phyloP scores from a whole-genome alignment of 106 monocot genomes.

The Allium sativum region DNA sequence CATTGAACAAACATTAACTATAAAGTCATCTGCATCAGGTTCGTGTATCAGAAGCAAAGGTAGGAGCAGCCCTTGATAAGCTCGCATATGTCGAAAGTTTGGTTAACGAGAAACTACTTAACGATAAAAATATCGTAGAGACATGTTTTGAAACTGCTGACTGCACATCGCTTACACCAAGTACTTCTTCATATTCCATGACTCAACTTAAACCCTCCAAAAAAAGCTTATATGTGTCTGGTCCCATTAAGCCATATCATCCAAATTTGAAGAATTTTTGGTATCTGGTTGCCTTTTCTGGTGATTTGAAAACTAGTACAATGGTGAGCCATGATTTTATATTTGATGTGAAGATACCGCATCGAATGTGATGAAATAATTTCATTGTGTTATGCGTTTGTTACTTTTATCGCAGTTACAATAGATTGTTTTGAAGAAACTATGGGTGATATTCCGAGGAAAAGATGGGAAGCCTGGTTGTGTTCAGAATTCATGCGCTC shows the following conservation, averaged over 20 bases:
- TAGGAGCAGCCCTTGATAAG: slow-evolving; percentile 68
- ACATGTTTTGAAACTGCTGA: slow-evolving; percentile 36
- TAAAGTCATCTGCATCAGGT: slow-evolving; percentile 46
- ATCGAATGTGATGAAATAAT: not conserved
- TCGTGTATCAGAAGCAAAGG: slow-evolving; percentile 84
- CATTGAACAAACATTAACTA: not conserved
- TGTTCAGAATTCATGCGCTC: no score
- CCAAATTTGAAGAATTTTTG: slow-evolving; percentile 22
- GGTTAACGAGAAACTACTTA: slow-evolving; percentile 59
- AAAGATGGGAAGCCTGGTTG: slow-evolving; percentile 77
- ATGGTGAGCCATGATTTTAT: slow-evolving; percentile 12
- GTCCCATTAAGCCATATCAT: slow-evolving; percentile 18
- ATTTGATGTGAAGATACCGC: not conserved
- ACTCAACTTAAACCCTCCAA: slow-evolving; percentile 19
- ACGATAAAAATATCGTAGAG: slow-evolving; percentile 42
- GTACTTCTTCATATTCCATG: slow-evolving; percentile 35
- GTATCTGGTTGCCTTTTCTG: slow-evolving; percentile 20
- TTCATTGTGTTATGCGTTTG: slow-evolving; percentile 34
- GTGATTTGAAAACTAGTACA: slow-evolving; percentile 14
- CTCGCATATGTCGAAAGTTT: slow-evolving; percentile 67
- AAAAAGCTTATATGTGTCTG: slow-evolving; percentile 42
- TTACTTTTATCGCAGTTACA: slow-evolving; percentile 48
- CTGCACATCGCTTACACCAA: slow-evolving; percentile 15
- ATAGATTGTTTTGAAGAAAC: slow-evolving; percentile 17
- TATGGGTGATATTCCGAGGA: slow-evolving; percentile 73